Evolutionary conservation across 2,329 filamentous ascomycete genomes (phyloP).

Genomic region (Coniella vitis): DNA sequence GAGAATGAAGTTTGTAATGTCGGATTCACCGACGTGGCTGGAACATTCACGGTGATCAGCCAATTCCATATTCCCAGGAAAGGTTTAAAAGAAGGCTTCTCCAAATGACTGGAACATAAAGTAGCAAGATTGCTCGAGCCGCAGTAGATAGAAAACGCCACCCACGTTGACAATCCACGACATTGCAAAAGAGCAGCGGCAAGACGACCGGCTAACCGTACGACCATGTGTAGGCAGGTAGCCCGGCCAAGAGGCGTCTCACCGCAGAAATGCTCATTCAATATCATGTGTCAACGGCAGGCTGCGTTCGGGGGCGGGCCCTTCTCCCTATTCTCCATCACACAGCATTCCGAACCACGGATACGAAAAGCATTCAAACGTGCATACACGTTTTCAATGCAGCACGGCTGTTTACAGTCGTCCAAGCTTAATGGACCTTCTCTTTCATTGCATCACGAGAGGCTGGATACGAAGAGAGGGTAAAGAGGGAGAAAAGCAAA

Average conservation of each 20-base stretch:
- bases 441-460: too few relatives aligned
- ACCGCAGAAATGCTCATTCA: too few relatives aligned
- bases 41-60: not conserved
- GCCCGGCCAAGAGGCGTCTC: too few relatives aligned
- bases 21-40: slow-evolving; percentile 73
- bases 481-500: not conserved
- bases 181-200: too few relatives aligned
- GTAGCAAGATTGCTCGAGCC: too few relatives aligned
- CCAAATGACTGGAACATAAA: not conserved
- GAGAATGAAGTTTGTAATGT: slow-evolving; percentile 87
- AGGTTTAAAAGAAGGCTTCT: not conserved
- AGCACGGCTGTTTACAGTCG: too few relatives aligned
- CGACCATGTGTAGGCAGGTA: not conserved
- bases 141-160: too few relatives aligned
- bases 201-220: not conserved
- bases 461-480: not conserved
- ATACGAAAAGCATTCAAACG: too few relatives aligned
- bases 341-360: not conserved
- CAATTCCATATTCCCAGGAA: not conserved
- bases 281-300: not conserved
- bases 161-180: too few relatives aligned
- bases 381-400: too few relatives aligned
- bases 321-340: not conserved
- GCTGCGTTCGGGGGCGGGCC: not conserved
- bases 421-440: too few relatives aligned